Evolutionary conservation across 148 eudicot species (phyloP).

Genomic region (Arctostaphylos glauca): DNA sequence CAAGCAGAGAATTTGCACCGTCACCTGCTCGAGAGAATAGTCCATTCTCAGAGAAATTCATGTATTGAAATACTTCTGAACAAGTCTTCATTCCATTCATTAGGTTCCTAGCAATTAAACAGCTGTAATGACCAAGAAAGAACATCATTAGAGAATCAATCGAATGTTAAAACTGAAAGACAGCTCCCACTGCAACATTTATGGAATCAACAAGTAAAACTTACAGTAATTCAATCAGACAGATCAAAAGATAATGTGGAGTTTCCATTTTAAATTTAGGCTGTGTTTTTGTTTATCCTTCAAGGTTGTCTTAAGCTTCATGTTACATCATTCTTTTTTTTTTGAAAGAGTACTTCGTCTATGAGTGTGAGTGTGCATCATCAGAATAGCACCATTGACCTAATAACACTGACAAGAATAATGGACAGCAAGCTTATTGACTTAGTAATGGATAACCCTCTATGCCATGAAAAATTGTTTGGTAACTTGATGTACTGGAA

Average conservation of each 20-base stretch:
- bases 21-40: conserved; percentile 47
- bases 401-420: neutral
- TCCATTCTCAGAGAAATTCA: conserved; percentile 66
- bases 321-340: neutral
- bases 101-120: conserved; percentile 90
- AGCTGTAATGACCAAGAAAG: conserved; percentile 44
- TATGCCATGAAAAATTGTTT: neutral
- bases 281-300: neutral
- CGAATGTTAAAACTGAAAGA: neutral
- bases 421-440: neutral
- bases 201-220: neutral
- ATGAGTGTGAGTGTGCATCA: neutral
- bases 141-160: conserved; percentile 7
- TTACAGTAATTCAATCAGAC: neutral
- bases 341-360: neutral
- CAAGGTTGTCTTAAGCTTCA: neutral
- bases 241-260: neutral
- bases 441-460: neutral
- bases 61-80: conserved; percentile 61
- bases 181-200: neutral
- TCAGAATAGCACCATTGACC: neutral
- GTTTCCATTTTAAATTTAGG: neutral
- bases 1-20: conserved; percentile 32
- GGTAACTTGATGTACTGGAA: neutral
- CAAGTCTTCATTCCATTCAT: conserved; percentile 89